Percentiles rank a stretch among this genome's conserved stretches.
These are phyloP conservation scores for Plasmodiophora brassicae DNA, from an alignment of 208 protist genomes.

Conservation along the genomic window DNA sequence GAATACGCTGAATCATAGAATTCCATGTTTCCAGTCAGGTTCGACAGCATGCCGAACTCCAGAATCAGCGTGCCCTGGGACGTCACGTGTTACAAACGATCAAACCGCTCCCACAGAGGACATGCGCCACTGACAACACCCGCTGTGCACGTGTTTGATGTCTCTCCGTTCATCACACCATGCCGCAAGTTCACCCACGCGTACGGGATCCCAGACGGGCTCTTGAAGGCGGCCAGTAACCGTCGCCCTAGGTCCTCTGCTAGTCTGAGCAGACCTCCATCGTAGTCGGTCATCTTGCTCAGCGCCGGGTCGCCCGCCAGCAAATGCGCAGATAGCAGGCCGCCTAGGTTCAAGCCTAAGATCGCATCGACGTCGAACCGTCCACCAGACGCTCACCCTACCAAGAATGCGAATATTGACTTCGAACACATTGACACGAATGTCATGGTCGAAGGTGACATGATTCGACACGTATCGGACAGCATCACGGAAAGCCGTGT, in stretches of 20 bases:
- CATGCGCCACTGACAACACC: neutral
- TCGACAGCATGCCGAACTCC: constrained; percentile 57
- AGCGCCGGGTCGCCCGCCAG: neutral
- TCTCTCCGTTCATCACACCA: constrained; percentile 13
- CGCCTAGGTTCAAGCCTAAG: neutral
- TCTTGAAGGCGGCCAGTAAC: constrained; percentile 48
- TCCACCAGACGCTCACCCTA: neutral
- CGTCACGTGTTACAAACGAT: neutral
- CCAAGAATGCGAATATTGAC: constrained; percentile 52
- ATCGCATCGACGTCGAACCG: neutral
- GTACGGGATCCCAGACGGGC: constrained; percentile 48
- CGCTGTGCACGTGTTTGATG: constrained; percentile 43
- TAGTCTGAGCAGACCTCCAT: constrained; percentile 41
- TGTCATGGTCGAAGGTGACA: constrained; percentile 50
- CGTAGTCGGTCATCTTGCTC: constrained; percentile 33
- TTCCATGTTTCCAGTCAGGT: constrained; percentile 14
- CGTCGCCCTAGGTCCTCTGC: constrained; percentile 47
- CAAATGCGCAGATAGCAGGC: constrained; percentile 48
- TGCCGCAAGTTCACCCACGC: constrained; percentile 50
- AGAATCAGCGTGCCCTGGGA: constrained; percentile 57
- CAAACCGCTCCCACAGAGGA: constrained; percentile 3
- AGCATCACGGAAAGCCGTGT: constrained; percentile 40
- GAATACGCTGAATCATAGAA: neutral
- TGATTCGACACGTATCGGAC: constrained; percentile 35
- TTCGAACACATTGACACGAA: constrained; percentile 53